phyloP scores from a whole-genome alignment of 2,329 filamentous ascomycete genomes.

The Lecanicillium sp. region DNA sequence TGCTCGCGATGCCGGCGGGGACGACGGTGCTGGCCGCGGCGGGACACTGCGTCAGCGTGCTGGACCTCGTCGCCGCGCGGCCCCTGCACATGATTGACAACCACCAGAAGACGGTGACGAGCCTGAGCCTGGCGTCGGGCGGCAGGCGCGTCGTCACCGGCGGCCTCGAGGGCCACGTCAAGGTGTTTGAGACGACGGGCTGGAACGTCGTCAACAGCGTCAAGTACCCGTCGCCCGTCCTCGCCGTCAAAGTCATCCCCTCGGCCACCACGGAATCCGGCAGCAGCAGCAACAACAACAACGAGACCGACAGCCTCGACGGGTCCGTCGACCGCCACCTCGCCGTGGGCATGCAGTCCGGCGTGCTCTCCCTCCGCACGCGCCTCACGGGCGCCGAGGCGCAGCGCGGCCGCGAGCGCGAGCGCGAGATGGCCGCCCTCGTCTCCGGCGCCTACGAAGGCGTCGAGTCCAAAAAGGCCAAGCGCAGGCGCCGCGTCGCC shows the following conservation, averaged over 20 bases:
- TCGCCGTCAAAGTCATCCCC: slow-evolving; percentile 71
- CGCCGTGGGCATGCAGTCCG: slow-evolving; percentile 90
- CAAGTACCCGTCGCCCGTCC: slow-evolving; percentile 88
- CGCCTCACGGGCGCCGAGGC: slow-evolving; percentile 81
- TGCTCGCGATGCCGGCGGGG: slow-evolving; percentile 81
- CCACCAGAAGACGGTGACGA: slow-evolving; percentile 96
- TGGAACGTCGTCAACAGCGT: slow-evolving; percentile 96
- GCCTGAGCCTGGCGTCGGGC: slow-evolving; percentile 73
- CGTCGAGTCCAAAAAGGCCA: slow-evolving; percentile 65
- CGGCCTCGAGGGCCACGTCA: slow-evolving; percentile 90
- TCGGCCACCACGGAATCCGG: background rate
- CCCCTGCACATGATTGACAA: slow-evolving; percentile 83
- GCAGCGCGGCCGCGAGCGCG: slow-evolving; percentile 64
- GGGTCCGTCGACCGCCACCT: slow-evolving; percentile 79
- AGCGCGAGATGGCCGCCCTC: slow-evolving; percentile 79
- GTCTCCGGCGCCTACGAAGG: slow-evolving; percentile 71
- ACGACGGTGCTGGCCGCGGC: slow-evolving; percentile 81
- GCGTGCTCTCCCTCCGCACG: slow-evolving; percentile 84
- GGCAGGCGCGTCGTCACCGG: slow-evolving; percentile 78
- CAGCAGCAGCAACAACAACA: background rate
- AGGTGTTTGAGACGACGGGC: slow-evolving; percentile 86
- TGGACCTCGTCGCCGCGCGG: slow-evolving; percentile 87
- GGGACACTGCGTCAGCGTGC: slow-evolving; percentile 80
- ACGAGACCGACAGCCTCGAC: slow-evolving; percentile 23
- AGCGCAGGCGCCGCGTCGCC: slow-evolving; percentile 55